Percentiles rank a stretch among this genome's conserved stretches.
Evolutionary conservation across 192 early-diverging fungal genomes (phyloP).

Genomic region (Backusella liffmaniae): DNA sequence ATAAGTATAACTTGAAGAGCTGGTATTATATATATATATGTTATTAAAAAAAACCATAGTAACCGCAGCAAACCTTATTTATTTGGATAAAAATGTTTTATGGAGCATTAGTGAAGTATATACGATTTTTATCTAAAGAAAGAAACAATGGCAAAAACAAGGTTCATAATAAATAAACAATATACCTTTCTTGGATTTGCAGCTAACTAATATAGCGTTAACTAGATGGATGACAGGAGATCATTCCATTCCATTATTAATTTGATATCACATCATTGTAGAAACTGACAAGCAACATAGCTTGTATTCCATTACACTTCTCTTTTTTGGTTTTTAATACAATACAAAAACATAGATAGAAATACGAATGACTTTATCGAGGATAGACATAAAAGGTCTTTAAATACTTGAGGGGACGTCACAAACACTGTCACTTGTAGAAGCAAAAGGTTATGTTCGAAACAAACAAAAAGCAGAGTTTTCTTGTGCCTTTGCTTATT

Average conservation of each 20-base stretch:
- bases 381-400: background rate
- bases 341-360: background rate
- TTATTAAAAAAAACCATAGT: background rate
- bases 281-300: background rate
- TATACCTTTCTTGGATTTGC: background rate
- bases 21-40: background rate
- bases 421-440: slow-evolving; percentile 3
- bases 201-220: background rate
- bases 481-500: background rate
- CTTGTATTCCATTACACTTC: background rate
- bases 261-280: background rate
- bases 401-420: background rate
- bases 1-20: background rate
- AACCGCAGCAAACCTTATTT: background rate
- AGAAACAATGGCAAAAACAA: slow-evolving; percentile 2
- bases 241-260: slow-evolving; percentile 1
- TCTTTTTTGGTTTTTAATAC: background rate
- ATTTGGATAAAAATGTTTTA: background rate
- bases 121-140: background rate
- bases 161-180: background rate
- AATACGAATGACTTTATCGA: background rate
- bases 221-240: background rate
- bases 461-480: slow-evolving; percentile 10
- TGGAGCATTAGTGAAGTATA: background rate
- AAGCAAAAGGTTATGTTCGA: background rate